Conservation (phyloP, 2,329 filamentous ascomycete species). For the Basipetospora chlamydospora region DNA sequence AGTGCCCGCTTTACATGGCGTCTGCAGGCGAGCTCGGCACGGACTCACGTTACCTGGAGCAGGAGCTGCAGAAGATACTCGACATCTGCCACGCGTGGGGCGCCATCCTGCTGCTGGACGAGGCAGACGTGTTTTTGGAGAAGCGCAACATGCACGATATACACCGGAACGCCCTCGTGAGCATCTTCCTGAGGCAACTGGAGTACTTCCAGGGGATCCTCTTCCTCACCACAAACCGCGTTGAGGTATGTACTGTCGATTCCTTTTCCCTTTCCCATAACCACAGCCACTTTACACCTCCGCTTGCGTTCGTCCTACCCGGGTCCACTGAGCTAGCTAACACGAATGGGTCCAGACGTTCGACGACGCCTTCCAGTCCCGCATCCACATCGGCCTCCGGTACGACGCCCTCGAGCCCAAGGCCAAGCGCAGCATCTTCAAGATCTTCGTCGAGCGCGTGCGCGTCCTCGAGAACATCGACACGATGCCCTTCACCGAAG, state of each 20-base stretch:
- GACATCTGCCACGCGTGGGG: slow-evolving; percentile 13
- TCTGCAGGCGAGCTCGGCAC: slow-evolving; percentile 72
- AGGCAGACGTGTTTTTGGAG: slow-evolving; percentile 9
- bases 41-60: slow-evolving; percentile 58
- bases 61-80: slow-evolving; percentile 62
- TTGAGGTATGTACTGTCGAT: slow-evolving; percentile 11
- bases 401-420: slow-evolving; percentile 62
- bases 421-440: slow-evolving; percentile 69
- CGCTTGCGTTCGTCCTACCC: too few relatives aligned
- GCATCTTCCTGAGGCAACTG: slow-evolving; percentile 23
- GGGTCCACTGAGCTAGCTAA: too few relatives aligned
- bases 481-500: slow-evolving; percentile 49
- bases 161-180: slow-evolving; percentile 13
- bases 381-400: slow-evolving; percentile 72
- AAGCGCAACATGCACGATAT: slow-evolving; percentile 11
- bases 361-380: slow-evolving; percentile 78
- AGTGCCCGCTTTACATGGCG: slow-evolving; percentile 71
- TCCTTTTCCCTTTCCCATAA: too few relatives aligned
- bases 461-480: slow-evolving; percentile 40
- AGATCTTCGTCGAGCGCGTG: slow-evolving; percentile 67
- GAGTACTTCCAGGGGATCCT: slow-evolving; percentile 28
- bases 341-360: slow-evolving; percentile 43
- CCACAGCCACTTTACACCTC: too few relatives aligned
- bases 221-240: slow-evolving; percentile 30
- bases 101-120: slow-evolving; percentile 14